These are phyloP conservation scores for Lentinula detonsa DNA, from an alignment of 768 basidiomycete species.

Conservation along the genomic window DNA sequence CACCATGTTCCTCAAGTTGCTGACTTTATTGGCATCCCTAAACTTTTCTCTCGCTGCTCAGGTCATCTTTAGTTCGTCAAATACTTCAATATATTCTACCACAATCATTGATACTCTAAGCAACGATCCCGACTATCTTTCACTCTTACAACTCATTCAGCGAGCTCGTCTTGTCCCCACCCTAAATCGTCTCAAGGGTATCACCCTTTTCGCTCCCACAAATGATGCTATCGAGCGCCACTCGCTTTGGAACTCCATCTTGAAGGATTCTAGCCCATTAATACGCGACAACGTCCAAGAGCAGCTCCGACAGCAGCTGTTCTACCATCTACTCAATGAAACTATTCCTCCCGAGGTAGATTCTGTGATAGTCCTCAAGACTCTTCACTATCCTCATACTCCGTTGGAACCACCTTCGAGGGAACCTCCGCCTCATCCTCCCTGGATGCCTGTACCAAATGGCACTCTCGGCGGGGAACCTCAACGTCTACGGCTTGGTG, in stretches of 20 bases:
- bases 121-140: constrained; percentile 70
- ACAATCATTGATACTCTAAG: constrained; percentile 80
- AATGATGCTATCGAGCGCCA: constrained; percentile 79
- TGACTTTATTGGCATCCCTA: constrained; percentile 19
- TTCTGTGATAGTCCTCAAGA: constrained; percentile 37
- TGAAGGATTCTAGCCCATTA: constrained; percentile 29
- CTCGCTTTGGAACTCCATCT: constrained; percentile 28
- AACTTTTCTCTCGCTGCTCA: constrained; percentile 23
- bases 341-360: constrained; percentile 44
- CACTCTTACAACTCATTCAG: constrained; percentile 73
- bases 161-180: constrained; percentile 85
- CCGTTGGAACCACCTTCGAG: constrained; percentile 54
- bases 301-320: constrained; percentile 81
- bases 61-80: constrained; percentile 10
- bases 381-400: constrained; percentile 67
- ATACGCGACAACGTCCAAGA: constrained; percentile 78
- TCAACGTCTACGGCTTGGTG: constrained; percentile 69
- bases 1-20: constrained; percentile 7
- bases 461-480: constrained; percentile 78
- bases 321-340: constrained; percentile 91
- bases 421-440: constrained; percentile 68
- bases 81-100: constrained; percentile 22
- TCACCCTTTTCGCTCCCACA: constrained; percentile 92
- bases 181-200: constrained; percentile 75
- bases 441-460: constrained; percentile 82